Percentiles rank a stretch among this genome's conserved stretches.
Evolutionary conservation across 139 green algal species (phyloP).

Genomic region (Chlorella sp.): DNA sequence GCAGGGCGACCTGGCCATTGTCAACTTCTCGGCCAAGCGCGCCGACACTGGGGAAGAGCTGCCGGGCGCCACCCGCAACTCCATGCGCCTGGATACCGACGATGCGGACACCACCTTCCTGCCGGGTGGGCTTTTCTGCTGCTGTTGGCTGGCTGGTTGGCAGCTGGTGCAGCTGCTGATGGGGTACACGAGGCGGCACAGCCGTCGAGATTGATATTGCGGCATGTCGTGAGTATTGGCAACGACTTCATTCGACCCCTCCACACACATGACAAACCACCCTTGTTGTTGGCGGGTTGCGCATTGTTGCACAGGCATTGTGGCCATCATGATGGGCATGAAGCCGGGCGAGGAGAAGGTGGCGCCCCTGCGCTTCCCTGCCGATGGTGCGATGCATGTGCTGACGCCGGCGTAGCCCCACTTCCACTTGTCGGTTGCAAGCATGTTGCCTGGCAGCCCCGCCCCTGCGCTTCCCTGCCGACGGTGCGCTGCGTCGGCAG

Average conservation of each 20-base stretch:
- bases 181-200: no score
- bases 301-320: conserved; percentile 22
- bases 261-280: no score
- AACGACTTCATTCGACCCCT: no score
- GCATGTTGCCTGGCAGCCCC: neutral
- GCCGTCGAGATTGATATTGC: no score
- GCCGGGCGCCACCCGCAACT: conserved; percentile 17
- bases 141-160: neutral
- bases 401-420: no score
- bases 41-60: conserved; percentile 39
- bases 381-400: neutral
- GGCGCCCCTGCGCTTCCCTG: conserved; percentile 42
- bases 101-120: conserved; percentile 51
- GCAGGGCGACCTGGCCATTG: conserved; percentile 52
- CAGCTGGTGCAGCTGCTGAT: no score
- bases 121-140: conserved; percentile 28
- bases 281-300: no score
- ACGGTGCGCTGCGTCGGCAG: conserved; percentile 2
- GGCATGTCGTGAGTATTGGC: no score
- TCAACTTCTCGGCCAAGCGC: conserved; percentile 44
- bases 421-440: no score
- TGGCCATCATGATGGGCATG: conserved; percentile 49
- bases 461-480: conserved; percentile 41
- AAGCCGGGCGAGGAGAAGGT: conserved; percentile 44
- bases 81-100: conserved; percentile 60